Conservation (phyloP, 805 yeast genomes). For the Saccharomycopsis sp. region DNA sequence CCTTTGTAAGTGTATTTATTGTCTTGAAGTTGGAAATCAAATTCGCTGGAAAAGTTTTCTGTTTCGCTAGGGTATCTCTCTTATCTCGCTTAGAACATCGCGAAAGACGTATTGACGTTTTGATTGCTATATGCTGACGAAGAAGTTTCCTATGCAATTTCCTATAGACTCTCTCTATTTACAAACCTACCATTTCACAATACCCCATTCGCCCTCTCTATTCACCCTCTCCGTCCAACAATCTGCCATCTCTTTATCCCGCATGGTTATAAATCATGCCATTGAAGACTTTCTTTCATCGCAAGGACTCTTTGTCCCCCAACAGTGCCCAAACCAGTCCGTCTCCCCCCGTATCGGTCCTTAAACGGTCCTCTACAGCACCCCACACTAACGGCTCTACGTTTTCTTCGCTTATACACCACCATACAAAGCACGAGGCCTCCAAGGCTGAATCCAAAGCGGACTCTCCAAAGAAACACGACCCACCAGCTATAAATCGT, state of each 20-base stretch:
- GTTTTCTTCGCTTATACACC: not conserved
- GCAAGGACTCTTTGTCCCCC: not conserved
- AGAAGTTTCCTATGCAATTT: not conserved
- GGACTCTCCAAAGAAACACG: not conserved
- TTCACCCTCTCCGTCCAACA: too few species aligned
- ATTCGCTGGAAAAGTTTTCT: too few species aligned
- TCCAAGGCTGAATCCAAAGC: not conserved
- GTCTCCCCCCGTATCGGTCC: not conserved
- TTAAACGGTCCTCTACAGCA: not conserved
- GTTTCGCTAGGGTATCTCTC: too few species aligned
- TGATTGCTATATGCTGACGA: not conserved
- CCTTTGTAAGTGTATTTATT: too few species aligned
- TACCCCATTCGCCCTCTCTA: too few species aligned
- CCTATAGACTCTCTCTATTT: not conserved
- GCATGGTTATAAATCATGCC: not conserved
- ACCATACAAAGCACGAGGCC: not conserved
- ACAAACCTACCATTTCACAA: not conserved
- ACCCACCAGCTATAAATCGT: not conserved
- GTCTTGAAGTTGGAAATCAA: too few species aligned
- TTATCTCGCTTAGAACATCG: too few species aligned
- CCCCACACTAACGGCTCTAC: not conserved
- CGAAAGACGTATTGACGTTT: too few species aligned
- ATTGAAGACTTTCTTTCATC: not conserved
- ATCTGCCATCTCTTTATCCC: too few species aligned
- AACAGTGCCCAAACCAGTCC: not conserved